phyloP scores from a whole-genome alignment of 1,139 yeast genomes.

The Suhomyces bribrorum region DNA sequence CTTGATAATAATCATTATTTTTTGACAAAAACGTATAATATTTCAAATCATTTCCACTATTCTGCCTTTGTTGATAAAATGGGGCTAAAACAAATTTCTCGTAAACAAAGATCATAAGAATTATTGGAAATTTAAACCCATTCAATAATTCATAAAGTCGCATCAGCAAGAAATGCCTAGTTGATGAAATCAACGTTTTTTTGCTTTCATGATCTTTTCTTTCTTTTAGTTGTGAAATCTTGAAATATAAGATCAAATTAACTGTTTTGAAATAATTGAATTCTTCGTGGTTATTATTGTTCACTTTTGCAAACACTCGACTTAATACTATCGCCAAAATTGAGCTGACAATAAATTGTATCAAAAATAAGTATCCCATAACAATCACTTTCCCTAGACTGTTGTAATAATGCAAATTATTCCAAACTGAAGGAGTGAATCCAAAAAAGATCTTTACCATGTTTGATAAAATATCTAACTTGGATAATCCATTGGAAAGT shows the following conservation, averaged over 20 bases:
- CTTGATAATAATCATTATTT: slow-evolving; percentile 32
- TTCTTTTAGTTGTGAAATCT: slow-evolving; percentile 18
- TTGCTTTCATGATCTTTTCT: slow-evolving; percentile 2
- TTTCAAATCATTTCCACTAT: slow-evolving; percentile 26
- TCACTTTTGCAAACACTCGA: slow-evolving; percentile 42
- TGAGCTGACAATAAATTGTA: slow-evolving; percentile 59
- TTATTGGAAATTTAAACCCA: slow-evolving; percentile 36
- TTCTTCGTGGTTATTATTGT: slow-evolving; percentile 42
- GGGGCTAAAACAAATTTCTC: slow-evolving; percentile 28
- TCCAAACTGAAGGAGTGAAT: slow-evolving; percentile 67
- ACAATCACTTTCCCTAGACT: slow-evolving; percentile 50
- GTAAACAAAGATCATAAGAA: slow-evolving; percentile 34
- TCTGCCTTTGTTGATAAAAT: slow-evolving; percentile 16
- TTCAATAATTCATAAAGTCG: slow-evolving; percentile 19
- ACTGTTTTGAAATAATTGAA: slow-evolving; percentile 44
- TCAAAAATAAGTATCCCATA: slow-evolving; percentile 55
- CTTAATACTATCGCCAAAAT: slow-evolving; percentile 60
- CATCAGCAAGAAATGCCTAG: slow-evolving; percentile 7
- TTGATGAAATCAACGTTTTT: slow-evolving; percentile 1
- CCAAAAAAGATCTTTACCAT: slow-evolving; percentile 60
- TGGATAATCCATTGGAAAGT: slow-evolving; percentile 46
- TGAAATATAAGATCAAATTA: slow-evolving; percentile 38
- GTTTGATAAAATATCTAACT: slow-evolving; percentile 55
- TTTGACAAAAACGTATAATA: slow-evolving; percentile 38
- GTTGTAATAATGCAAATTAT: slow-evolving; percentile 55